A percentile compares a stretch with the other conserved stretches of the same genome.
Conservation (phyloP, 768 basidiomycete species). For the Pleurotus platypus region DNA sequence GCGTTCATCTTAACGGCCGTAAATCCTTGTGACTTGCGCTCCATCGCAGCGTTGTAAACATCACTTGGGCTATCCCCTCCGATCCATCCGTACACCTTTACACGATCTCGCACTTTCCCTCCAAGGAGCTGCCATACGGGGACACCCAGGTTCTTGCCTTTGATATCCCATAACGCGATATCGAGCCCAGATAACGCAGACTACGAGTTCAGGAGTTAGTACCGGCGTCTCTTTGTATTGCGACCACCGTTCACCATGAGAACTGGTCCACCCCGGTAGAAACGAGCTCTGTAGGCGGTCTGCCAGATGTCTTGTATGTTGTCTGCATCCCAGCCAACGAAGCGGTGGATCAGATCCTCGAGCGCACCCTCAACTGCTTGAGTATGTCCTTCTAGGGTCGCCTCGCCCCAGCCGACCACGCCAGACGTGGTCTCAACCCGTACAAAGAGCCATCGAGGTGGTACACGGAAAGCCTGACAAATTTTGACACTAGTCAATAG, state of each 20-base stretch:
- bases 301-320: conserved; percentile 79
- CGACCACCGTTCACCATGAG: conserved; percentile 46
- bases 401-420: conserved; percentile 72
- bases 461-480: conserved; percentile 59
- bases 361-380: conserved; percentile 72
- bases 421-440: conserved; percentile 63
- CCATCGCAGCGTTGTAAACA: conserved; percentile 47
- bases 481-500: neutral
- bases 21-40: conserved; percentile 60
- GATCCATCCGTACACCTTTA: conserved; percentile 59
- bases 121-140: conserved; percentile 65
- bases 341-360: conserved; percentile 53
- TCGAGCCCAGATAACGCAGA: conserved; percentile 58
- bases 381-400: conserved; percentile 68
- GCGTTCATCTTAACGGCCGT: conserved; percentile 75
- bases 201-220: conserved; percentile 18
- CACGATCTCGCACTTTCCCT: conserved; percentile 59
- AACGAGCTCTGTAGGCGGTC: conserved; percentile 44
- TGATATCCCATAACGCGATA: conserved; percentile 76
- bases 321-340: conserved; percentile 58
- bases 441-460: conserved; percentile 71
- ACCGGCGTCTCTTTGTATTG: too few relatives aligned
- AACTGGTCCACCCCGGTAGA: conserved; percentile 72
- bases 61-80: conserved; percentile 54
- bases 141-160: conserved; percentile 71